Evolutionary conservation across 495 filamentous ascomycete species (phyloP), one percentile per base, ranked within the genome.

Genomic region (Podospora pseudopauciseta): DNA sequence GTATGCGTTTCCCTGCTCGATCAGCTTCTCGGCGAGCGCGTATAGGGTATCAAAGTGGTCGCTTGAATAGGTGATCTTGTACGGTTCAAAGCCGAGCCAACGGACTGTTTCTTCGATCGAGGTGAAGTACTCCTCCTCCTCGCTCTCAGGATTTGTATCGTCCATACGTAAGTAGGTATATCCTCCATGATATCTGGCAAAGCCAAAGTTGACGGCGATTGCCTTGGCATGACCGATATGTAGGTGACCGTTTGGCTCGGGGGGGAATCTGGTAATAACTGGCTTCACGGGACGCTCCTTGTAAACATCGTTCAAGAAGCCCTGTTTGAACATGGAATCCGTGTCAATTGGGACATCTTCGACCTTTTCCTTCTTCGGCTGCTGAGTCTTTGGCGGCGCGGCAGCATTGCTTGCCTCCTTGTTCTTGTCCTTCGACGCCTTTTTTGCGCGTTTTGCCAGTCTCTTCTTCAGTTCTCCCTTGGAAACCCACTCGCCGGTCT

Each of bases 181-280:
- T 64, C 96, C 96, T 15, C 90, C 89, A 77, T 97, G 90, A 73
- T 90, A 88, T 71, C 86, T 88, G 13, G 95, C 95, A 79, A 97
- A 97, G 0, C 95, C 96, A 76, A 98, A 98, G 80, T 98, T 99
- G 73, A 98, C 86, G 0, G 92, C 88, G 78, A 99, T 97, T n/a
- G 95, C 95, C 81, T 98, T 98, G 70, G 88, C 89, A 76, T 98
- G 95, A 20, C 74, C 74, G 44, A 97, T 92, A 73, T 96, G 94
- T 16, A 96, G 86, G 77, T 84, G 91, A 66, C 88, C 88, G 71
- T 91, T 90, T 49, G 93, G 93, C 79, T 98, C 96, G 18, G 95
- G 95, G 5, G 95, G 95, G 78, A 99, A 97, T 72, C 93, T 88
- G 11, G 93, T 95, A 60, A 88, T 75, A 32, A 91, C 87, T 39